Percentiles rank a stretch among this genome's conserved stretches.
Conservation (phyloP, 345 rosid species). For the Ceriops tagal region DNA sequence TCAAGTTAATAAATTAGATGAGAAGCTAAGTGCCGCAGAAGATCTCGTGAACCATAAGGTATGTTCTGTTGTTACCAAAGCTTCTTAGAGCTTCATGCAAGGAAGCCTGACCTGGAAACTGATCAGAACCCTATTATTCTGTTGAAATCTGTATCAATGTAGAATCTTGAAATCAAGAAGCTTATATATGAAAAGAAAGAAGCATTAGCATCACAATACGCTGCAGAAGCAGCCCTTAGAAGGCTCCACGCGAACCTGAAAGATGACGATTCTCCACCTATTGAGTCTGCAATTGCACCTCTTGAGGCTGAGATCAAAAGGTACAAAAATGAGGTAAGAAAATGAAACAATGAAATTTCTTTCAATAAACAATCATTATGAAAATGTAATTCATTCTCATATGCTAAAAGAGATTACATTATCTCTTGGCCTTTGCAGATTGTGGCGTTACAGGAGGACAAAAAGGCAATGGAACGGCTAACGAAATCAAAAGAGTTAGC, state of each 20-base stretch:
- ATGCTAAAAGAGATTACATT: background rate
- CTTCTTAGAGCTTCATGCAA: background rate
- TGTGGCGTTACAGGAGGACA: constrained; percentile 69
- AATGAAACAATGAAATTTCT: background rate
- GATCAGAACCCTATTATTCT: background rate
- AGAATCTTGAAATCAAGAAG: constrained; percentile 80
- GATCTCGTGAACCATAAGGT: constrained; percentile 66
- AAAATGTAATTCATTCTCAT: background rate
- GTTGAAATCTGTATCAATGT: constrained; percentile 12
- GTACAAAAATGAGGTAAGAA: constrained; percentile 64
- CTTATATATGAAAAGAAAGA: constrained; percentile 65
- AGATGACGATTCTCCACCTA: constrained; percentile 60
- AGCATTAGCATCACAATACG: constrained; percentile 82
- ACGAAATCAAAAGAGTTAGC: constrained; percentile 86
- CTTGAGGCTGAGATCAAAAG: constrained; percentile 79
- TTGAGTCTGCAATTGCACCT: constrained; percentile 75
- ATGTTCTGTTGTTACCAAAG: constrained; percentile 2
- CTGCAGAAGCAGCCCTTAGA: constrained; percentile 84
- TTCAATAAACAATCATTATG: background rate
- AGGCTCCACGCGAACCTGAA: constrained; percentile 63
- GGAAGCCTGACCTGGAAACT: too few relatives aligned
- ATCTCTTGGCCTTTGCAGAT: constrained; percentile 33
- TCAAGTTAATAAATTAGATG: constrained; percentile 49
- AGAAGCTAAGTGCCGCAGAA: constrained; percentile 45
- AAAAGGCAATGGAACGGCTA: constrained; percentile 83